Base-by-base conservation (phyloP, 2,329 filamentous ascomycete species). In the Emergomyces africanus region DNA sequence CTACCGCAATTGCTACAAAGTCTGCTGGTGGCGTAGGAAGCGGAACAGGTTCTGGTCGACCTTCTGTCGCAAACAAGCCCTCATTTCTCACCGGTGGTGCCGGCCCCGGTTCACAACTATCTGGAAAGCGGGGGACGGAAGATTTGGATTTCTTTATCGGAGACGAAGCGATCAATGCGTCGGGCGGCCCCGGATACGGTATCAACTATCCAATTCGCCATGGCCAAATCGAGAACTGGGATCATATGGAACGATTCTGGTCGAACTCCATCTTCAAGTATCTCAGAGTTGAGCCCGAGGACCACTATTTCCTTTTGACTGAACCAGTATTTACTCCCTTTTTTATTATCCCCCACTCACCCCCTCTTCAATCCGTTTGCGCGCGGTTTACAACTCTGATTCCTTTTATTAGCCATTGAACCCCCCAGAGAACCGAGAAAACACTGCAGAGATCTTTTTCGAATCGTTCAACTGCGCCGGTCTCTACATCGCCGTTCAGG, bases 241-340 rank as follows among this genome's bases (percentile, higher is more conserved):
- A 99, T 76, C 89, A 96, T 70, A 99, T 99, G 94, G 94, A 99
- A 76, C 87, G 94, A 64, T 99, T 97, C 79, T 99, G 94, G 94
- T 97, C 95, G 66, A 97, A 97, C 79, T 99, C 94, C 64, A 99
- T 99, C 77, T 99, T 99, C 84, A 99, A 99, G 75, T 99, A 99
- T 72, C 83, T 99, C 57, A 85, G 94, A 68, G 94, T 99, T 66
- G 94, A 99, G 77, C 94, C 94, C 35, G 94, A 99, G 77, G 94
- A 99, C 72, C 94, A 99, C 76, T 91, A 96, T 79, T 99, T 99
- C 75, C 85, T 99, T 63, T 85, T 99, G 61, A 99, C 94, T 62
- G 94, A 99, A 74, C 94, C 94, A 61, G 91, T 96, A 82, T 72
- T 85, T 67, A 53, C 20, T 20, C 42, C 42, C 14, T 14, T 42